Evolutionary conservation across 495 filamentous ascomycete species (phyloP), one percentile per base, ranked within the genome.

Genomic region (Podospora anserina): DNA sequence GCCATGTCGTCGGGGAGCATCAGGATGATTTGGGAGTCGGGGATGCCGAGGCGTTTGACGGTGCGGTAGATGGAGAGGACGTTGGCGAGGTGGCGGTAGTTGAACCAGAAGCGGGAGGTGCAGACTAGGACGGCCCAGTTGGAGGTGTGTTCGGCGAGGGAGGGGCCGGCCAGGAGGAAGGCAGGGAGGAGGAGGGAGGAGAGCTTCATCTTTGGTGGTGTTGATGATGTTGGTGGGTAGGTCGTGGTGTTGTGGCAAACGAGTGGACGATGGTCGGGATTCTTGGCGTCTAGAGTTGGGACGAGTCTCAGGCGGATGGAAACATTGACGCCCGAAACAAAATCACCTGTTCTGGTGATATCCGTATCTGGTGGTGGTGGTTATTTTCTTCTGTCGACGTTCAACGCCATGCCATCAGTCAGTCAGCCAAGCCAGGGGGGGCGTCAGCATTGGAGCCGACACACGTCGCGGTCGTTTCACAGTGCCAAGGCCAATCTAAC

Each of bases 61-160:
- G 96, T 98, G 73, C 95, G 92, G 83, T 99, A 99, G 63, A 99
- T 87, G 63, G 95, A 97, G 63, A 99, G 89, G 63, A 97, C 94
- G 83, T 99, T 99, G 75, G 96, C 94, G 53, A 99, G 88, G 76
- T 99, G 95, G 56, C 95, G 91, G 82, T 99, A 99, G 82, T 99
- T 99, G 88, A 99, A 99, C 95, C 95, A 99, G 84, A 99, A 99
- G 66, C 95, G 90, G 7, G 96, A 98, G n/a, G 95, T 99, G 59
- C 90, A 94, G 49, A 99, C 95, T 7, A 99, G 88, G 60, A 99
- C 95, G 3, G 95, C 95, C 96, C 96, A 99, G 78, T 99, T 99
- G 70, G 91, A 97, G 0, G 96, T 98, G 79, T 99, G 95, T 68
- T 95, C 91, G 68, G 90, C 88, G 32, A 80, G 73, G 49, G 83